Evolutionary conservation across 805 yeast species (phyloP).

Genomic region (Yarrowia yakushimensis): DNA sequence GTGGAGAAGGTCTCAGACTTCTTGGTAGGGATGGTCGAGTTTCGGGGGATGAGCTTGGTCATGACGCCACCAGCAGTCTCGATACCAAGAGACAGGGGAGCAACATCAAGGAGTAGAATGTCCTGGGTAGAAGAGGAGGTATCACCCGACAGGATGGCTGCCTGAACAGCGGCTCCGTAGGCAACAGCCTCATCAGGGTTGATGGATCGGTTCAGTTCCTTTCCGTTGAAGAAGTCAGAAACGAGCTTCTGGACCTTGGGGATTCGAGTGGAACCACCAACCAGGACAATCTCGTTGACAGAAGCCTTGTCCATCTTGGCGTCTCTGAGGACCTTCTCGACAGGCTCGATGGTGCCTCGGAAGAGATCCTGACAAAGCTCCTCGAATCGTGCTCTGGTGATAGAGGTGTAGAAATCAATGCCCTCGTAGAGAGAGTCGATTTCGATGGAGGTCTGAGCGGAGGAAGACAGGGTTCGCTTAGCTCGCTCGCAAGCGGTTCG

Average conservation of each 20-base stretch:
- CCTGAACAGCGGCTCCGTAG: slow-evolving; percentile 98
- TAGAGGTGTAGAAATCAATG: slow-evolving; percentile 87
- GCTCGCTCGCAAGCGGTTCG: slow-evolving; percentile 99
- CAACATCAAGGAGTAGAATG: slow-evolving; percentile 88
- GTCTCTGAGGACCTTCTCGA: slow-evolving; percentile 87
- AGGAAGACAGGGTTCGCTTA: slow-evolving; percentile 49
- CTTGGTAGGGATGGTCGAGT: slow-evolving; percentile 96
- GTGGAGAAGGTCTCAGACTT: slow-evolving; percentile 96
- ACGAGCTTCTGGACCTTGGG: slow-evolving; percentile 93
- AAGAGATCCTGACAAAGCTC: slow-evolving; percentile 88
- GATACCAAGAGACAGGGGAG: slow-evolving; percentile 95
- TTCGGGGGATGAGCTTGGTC: slow-evolving; percentile 97
- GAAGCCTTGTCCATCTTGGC: slow-evolving; percentile 81
- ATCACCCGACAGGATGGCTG: slow-evolving; percentile 93
- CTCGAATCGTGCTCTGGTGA: slow-evolving; percentile 45
- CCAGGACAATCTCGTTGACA: slow-evolving; percentile 85
- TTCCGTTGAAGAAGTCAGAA: slow-evolving; percentile 92
- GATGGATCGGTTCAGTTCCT: slow-evolving; percentile 91
- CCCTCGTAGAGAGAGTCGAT: slow-evolving; percentile 91
- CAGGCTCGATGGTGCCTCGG: slow-evolving; percentile 89
- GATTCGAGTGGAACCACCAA: slow-evolving; percentile 97
- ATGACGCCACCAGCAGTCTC: slow-evolving; percentile 99
- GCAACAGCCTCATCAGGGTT: slow-evolving; percentile 99
- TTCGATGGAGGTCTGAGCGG: slow-evolving; percentile 85
- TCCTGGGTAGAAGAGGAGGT: slow-evolving; percentile 93